A percentile compares a stretch with the other conserved stretches of the same genome.
These are phyloP conservation scores for Berkeleyomyces rouxiae DNA, from an alignment of 2,329 filamentous ascomycete genomes.

Conservation along the genomic window DNA sequence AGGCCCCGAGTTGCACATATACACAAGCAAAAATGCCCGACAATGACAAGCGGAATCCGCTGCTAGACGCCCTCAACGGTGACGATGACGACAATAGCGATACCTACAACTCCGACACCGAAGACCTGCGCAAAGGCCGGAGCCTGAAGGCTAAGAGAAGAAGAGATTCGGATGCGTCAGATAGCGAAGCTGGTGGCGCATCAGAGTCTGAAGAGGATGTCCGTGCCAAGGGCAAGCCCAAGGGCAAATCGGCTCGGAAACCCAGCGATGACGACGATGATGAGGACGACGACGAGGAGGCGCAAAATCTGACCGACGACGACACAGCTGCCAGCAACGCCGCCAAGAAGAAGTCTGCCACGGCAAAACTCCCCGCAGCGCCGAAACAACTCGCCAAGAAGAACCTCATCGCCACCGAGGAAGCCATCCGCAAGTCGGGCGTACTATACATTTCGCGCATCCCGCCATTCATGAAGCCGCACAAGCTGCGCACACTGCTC, in stretches of 20 bases:
- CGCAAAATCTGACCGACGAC: conserved; percentile 16
- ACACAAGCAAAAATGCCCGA: conserved; percentile 16
- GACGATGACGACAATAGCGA: conserved; percentile 26
- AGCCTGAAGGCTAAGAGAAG: conserved; percentile 47
- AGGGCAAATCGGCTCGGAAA: conserved; percentile 18
- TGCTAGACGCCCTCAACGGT: conserved; percentile 27
- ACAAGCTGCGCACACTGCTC: conserved; percentile 58
- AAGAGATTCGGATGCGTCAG: conserved; percentile 27
- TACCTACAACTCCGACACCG: conserved; percentile 46
- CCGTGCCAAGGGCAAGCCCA: conserved; percentile 15
- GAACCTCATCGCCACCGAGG: conserved; percentile 48
- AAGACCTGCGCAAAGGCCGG: conserved; percentile 50
- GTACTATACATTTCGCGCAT: conserved; percentile 72
- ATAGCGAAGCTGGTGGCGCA: conserved; percentile 24
- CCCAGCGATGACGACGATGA: conserved; percentile 20
- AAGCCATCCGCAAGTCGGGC: conserved; percentile 54
- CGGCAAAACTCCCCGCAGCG: conserved; percentile 8
- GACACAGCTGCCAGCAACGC: conserved; percentile 28
- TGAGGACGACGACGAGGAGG: conserved; percentile 16
- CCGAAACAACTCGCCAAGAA: conserved; percentile 37
- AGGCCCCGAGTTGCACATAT: no score
- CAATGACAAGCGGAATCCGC: conserved; percentile 12
- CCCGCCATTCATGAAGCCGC: conserved; percentile 77
- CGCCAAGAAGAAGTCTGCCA: conserved; percentile 25
- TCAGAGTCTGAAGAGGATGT: conserved; percentile 20